Evolutionary conservation across 352 stramenopile species (phyloP).

Genomic region (Halophytophthora batemanensis): DNA sequence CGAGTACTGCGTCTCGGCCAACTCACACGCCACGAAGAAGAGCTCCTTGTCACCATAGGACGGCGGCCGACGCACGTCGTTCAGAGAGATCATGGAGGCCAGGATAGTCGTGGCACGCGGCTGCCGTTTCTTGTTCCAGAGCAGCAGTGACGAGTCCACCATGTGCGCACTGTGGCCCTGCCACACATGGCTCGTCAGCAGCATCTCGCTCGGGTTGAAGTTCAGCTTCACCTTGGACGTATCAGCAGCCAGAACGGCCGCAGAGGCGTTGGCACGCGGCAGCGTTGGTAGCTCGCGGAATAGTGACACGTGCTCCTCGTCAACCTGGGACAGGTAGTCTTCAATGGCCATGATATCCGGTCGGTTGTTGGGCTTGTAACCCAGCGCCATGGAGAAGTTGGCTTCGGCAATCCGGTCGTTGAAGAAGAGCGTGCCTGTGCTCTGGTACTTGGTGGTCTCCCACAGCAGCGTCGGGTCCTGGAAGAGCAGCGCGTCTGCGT

Average conservation of each 20-base stretch:
- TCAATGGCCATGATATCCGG: slow-evolving; percentile 30
- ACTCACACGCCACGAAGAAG: slow-evolving; percentile 21
- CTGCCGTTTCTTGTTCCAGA: slow-evolving; percentile 19
- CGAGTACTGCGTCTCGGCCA: slow-evolving; percentile 18
- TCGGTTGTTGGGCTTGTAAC: slow-evolving; percentile 17
- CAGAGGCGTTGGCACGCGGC: not conserved
- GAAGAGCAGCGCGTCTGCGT: slow-evolving; percentile 71
- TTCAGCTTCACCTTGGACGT: not conserved
- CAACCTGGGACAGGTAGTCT: slow-evolving; percentile 2
- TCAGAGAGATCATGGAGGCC: slow-evolving; percentile 12
- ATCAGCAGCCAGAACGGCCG: not conserved
- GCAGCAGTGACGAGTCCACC: slow-evolving; percentile 19
- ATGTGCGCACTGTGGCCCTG: slow-evolving; percentile 13
- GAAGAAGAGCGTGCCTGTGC: slow-evolving; percentile 68
- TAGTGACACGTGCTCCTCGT: not conserved
- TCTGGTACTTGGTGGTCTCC: slow-evolving; percentile 44
- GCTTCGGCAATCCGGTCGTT: slow-evolving; percentile 49
- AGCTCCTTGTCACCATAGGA: slow-evolving; percentile 27
- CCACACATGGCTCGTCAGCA: slow-evolving; percentile 13
- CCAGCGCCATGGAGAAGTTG: slow-evolving; percentile 24
- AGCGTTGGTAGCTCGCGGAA: slow-evolving; percentile 3
- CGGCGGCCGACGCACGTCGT: not conserved
- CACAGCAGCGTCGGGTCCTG: slow-evolving; percentile 53
- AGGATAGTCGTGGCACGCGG: slow-evolving; percentile 16
- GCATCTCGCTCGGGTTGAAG: slow-evolving; percentile 3